Evolutionary conservation across 192 early-diverging fungal genomes (phyloP).

Genomic region (Allomyces macrogynus): DNA sequence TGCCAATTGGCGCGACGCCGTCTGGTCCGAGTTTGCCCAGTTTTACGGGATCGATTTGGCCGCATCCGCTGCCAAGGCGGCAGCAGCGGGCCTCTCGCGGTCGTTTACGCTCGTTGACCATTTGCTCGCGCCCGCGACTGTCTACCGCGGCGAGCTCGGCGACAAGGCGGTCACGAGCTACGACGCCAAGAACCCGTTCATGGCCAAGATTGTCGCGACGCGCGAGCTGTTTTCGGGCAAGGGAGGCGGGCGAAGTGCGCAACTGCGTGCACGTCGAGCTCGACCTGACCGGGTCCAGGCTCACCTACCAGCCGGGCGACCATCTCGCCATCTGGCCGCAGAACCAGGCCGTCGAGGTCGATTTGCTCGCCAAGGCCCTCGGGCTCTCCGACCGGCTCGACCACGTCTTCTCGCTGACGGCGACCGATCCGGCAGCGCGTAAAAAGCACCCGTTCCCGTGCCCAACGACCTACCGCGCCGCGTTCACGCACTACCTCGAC

Average conservation of each 20-base stretch:
- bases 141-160: slow-evolving; percentile 27
- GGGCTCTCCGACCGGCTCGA: slow-evolving; percentile 45
- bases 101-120: slow-evolving; percentile 40
- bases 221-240: slow-evolving; percentile 42
- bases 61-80: slow-evolving; percentile 14
- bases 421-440: slow-evolving; percentile 48
- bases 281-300: slow-evolving; percentile 57
- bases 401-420: slow-evolving; percentile 39
- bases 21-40: slow-evolving; percentile 54
- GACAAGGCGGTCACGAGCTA: slow-evolving; percentile 28
- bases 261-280: slow-evolving; percentile 86
- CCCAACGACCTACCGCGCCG: slow-evolving; percentile 64
- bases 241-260: slow-evolving; percentile 31
- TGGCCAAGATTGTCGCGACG: slow-evolving; percentile 38
- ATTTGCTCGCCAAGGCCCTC: slow-evolving; percentile 37
- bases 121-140: slow-evolving; percentile 17
- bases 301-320: slow-evolving; percentile 85
- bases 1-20: slow-evolving; percentile 75
- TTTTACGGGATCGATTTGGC: slow-evolving; percentile 44
- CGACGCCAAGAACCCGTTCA: slow-evolving; percentile 75
- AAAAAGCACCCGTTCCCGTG: slow-evolving; percentile 74
- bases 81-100: slow-evolving; percentile 10
- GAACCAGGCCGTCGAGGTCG: slow-evolving; percentile 63
- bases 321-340: slow-evolving; percentile 82
- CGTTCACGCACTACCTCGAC: slow-evolving; percentile 80